Conservation (phyloP, 331 rosid genomes). For the Quercus phellos region DNA sequence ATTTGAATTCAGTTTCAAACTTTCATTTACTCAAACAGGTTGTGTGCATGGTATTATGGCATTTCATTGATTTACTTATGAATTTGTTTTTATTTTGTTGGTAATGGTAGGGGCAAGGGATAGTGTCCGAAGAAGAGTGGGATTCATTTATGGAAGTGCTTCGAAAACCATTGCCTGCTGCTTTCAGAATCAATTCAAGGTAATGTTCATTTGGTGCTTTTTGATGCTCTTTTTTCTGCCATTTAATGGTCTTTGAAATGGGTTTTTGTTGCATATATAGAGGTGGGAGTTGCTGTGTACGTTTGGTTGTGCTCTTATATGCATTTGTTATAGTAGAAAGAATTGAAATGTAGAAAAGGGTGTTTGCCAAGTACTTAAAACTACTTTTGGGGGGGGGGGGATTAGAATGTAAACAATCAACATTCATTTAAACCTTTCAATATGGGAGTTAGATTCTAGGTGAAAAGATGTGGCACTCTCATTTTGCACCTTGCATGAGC, state of each 20-base stretch:
- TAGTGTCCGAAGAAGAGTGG: conserved; percentile 65
- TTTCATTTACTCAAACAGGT: not conserved
- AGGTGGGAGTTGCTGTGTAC: not conserved
- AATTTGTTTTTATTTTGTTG: not conserved
- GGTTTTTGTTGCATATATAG: not conserved
- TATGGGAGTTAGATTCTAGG: not conserved
- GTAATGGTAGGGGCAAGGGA: conserved; percentile 47
- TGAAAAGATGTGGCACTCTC: too few relatives aligned
- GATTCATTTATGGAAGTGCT: conserved; percentile 59
- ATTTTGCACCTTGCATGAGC: too few relatives aligned
- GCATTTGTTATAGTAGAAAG: not conserved
- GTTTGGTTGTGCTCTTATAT: not conserved
- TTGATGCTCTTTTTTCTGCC: too few relatives aligned
- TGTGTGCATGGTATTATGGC: not conserved
- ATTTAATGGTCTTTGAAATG: not conserved
- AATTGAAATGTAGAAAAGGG: not conserved
- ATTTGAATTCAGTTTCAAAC: not conserved
- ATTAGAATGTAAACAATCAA: not conserved
- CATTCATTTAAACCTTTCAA: not conserved
- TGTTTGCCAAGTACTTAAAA: not conserved
- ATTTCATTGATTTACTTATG: not conserved
- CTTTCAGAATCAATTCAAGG: conserved; percentile 89
- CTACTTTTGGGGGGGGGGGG: not conserved
- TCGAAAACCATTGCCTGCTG: conserved; percentile 82
- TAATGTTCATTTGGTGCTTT: not conserved